Percentiles rank a stretch among this genome's conserved stretches.
phyloP scores from a whole-genome alignment of 192 early-diverging fungal genomes.

The Pilobolus umbonatus region DNA sequence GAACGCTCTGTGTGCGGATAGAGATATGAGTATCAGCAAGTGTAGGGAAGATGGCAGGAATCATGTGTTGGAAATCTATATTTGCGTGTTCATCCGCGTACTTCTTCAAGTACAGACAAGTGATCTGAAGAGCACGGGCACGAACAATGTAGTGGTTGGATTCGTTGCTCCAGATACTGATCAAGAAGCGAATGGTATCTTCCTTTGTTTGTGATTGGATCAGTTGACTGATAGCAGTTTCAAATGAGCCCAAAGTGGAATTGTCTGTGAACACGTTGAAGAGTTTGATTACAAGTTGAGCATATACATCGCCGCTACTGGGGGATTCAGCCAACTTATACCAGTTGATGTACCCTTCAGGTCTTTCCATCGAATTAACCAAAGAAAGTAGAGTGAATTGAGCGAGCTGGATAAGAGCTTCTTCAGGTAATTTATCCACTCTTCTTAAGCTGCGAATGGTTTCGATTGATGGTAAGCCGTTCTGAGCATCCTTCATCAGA shows the following conservation, averaged over 20 bases:
- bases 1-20: constrained; percentile 60
- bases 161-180: constrained; percentile 35
- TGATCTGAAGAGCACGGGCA: constrained; percentile 52
- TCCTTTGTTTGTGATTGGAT: constrained; percentile 34
- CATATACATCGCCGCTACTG: not conserved
- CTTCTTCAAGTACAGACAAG: constrained; percentile 42
- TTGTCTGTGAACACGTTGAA: constrained; percentile 40
- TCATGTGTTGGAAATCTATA: constrained; percentile 60
- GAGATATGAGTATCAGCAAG: constrained; percentile 48
- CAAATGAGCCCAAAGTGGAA: constrained; percentile 30
- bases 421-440: not conserved
- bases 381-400: constrained; percentile 1
- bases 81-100: constrained; percentile 1
- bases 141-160: constrained; percentile 24
- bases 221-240: constrained; percentile 34
- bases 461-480: constrained; percentile 11
- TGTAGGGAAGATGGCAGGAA: constrained; percentile 67
- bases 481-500: not conserved
- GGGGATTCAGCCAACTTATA: not conserved
- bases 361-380: not conserved
- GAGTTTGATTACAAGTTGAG: constrained; percentile 7
- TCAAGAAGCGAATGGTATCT: constrained; percentile 39
- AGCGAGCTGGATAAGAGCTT: not conserved
- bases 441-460: not conserved
- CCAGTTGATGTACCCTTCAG: not conserved